These are phyloP conservation scores for Adansonia digitata DNA, from an alignment of 345 rosid genomes.

Conservation along the genomic window DNA sequence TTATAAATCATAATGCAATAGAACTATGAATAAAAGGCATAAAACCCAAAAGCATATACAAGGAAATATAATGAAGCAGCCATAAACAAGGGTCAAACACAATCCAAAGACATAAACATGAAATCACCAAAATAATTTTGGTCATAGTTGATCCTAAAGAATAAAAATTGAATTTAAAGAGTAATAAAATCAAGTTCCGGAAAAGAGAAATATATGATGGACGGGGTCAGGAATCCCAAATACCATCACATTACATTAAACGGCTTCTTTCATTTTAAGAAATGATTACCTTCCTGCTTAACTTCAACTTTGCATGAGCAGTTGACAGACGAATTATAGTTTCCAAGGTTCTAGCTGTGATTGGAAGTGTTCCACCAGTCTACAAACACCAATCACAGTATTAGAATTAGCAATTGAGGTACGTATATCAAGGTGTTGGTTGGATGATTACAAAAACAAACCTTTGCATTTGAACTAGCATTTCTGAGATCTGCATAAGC, in stretches of 20 bases:
- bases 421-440: neutral
- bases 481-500: conserved; percentile 94
- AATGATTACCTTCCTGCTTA: conserved; percentile 65
- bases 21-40: neutral
- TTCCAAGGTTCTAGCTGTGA: conserved; percentile 95
- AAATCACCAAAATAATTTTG: neutral
- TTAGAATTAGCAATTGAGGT: conserved; percentile 7
- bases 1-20: conserved; percentile 15
- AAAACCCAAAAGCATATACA: neutral
- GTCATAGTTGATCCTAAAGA: neutral
- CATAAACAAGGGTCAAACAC: neutral
- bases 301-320: conserved; percentile 92
- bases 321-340: conserved; percentile 96
- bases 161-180: neutral
- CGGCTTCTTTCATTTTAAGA: neutral
- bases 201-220: neutral
- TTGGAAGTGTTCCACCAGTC: conserved; percentile 97
- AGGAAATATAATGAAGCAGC: neutral
- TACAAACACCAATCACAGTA: conserved; percentile 28
- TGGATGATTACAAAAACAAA: conserved; percentile 21
- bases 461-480: conserved; percentile 70
- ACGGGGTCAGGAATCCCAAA: neutral
- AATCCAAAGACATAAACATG: neutral
- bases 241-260: neutral
- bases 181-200: neutral